Evolutionary conservation across 2,329 filamentous ascomycete genomes (phyloP), one percentile per base, ranked within the genome.

Genomic region (Apiospora rasikravindrae): DNA sequence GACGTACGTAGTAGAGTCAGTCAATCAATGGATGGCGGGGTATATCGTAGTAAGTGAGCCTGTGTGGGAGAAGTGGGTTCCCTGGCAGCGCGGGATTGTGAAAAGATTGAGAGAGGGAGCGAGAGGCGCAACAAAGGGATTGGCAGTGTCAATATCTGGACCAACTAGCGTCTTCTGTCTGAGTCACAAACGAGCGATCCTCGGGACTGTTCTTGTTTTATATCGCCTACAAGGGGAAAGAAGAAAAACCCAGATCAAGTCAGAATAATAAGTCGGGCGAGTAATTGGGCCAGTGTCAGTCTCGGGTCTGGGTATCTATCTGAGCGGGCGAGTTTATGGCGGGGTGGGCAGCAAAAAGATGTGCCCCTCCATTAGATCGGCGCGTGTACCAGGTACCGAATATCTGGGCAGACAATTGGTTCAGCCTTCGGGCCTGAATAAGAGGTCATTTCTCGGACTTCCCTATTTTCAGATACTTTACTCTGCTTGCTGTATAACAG

Each of bases 31-130:
- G 33, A 40, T 64, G 57, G 57, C 57, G 57, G 57, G 57, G 57
- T 64, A 64, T 64, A 40, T 64, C 53, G 53, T 7, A 57, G 51
- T 57, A 29, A 33, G 51, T 57, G 51, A 57, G 51, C 51, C 26
- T 57, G 51, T 8, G 51, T 57, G 29, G 33, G 57, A 64, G 57
- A 64, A 64, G 57, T 64, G 57, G 57, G 57, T 64, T 64, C 33
- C 33, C 57, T 37, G 19, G 57, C 33, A 37, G 33, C 33, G 5
- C 33, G 5, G 33, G 57, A 40, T 24, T 40, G 19, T n/a, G 24
- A 64, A 37, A 40, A 40, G 33, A 14, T 40, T 24, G 33, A 11
- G 57, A 11, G 57, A 61, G 29, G n/a, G 57, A 29, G 33, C 29
- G 53, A 40, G 53, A 40, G n/a, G 57, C 57, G 3, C 33, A 40